Percentiles rank a stretch among this genome's conserved stretches.
Evolutionary conservation across 2,329 filamentous ascomycete genomes (phyloP).

Genomic region (Malbranchea cinnamomea): DNA sequence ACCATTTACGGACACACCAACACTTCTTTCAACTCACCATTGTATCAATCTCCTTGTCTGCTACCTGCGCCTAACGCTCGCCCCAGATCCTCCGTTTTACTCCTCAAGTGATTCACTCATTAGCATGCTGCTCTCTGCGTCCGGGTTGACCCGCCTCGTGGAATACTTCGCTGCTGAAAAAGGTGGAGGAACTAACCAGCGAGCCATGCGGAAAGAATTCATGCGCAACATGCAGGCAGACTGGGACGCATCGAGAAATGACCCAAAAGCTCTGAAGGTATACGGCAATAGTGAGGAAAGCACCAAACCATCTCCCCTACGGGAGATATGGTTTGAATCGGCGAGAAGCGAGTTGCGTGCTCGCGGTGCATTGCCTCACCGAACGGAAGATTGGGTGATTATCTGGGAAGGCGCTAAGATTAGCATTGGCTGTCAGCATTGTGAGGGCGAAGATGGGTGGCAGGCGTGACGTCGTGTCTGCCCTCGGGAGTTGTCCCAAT

Average conservation of each 20-base stretch:
- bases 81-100: slow-evolving; percentile 16
- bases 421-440: slow-evolving; percentile 22
- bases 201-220: slow-evolving; percentile 27
- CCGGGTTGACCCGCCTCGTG: slow-evolving; percentile 24
- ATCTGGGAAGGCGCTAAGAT: slow-evolving; percentile 22
- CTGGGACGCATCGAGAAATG: slow-evolving; percentile 21
- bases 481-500: too few species aligned
- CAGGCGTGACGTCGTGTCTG: slow-evolving; percentile 7
- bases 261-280: slow-evolving; percentile 24
- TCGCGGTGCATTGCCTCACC: slow-evolving; percentile 19
- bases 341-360: slow-evolving; percentile 18
- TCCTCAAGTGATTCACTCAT: slow-evolving; percentile 24
- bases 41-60: slow-evolving; percentile 26
- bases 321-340: slow-evolving; percentile 27
- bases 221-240: slow-evolving; percentile 30
- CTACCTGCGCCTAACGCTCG: slow-evolving; percentile 24
- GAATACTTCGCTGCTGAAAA: slow-evolving; percentile 31
- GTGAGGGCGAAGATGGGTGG: slow-evolving; percentile 10
- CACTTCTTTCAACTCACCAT: slow-evolving; percentile 27
- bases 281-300: slow-evolving; percentile 18
- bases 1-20: slow-evolving; percentile 25
- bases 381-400: slow-evolving; percentile 18
- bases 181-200: slow-evolving; percentile 25
- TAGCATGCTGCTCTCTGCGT: slow-evolving; percentile 25
- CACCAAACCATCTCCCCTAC: slow-evolving; percentile 15